Conservation (phyloP, 1,284 basidiomycete genomes). For the Microbotryum lychnidis-dioicae region DNA sequence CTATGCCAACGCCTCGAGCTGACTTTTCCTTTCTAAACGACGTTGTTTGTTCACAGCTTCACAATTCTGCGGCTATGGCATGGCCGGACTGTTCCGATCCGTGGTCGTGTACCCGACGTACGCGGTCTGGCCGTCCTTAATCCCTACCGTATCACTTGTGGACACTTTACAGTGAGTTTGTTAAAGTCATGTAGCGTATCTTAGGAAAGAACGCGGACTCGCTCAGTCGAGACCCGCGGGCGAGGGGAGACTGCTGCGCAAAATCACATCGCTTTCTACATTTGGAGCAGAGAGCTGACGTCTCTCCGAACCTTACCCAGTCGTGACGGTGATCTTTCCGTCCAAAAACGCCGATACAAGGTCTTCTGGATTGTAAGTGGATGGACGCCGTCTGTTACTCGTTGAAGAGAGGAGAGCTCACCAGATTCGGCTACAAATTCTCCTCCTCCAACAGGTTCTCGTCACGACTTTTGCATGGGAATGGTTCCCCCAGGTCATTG, state of each 20-base stretch:
- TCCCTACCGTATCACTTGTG: constrained; percentile 50
- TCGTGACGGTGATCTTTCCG: constrained; percentile 41
- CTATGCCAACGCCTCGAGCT: too few species aligned
- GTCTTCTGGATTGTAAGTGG: constrained; percentile 9
- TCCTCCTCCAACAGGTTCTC: constrained; percentile 5
- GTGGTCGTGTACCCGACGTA: constrained; percentile 6
- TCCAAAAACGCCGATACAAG: constrained; percentile 41
- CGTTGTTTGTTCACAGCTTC: neutral
- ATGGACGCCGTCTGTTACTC: too few species aligned
- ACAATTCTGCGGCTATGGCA: constrained; percentile 22
- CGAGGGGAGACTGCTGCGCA: neutral
- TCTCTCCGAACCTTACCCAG: constrained; percentile 47
- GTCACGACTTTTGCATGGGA: constrained; percentile 32
- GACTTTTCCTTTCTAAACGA: too few species aligned
- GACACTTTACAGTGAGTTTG: constrained; percentile 45
- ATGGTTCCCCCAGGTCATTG: constrained; percentile 37
- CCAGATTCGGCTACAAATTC: too few species aligned
- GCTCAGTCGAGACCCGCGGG: neutral
- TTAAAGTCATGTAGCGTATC: too few species aligned
- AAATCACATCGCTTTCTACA: constrained; percentile 37
- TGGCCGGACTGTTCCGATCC: neutral
- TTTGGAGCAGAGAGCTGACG: constrained; percentile 49
- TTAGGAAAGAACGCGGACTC: too few species aligned
- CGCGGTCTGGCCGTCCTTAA: neutral
- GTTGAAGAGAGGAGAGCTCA: too few species aligned